Evolutionary conservation across 805 yeast species (phyloP).

Genomic region (Candida nemodendra): DNA sequence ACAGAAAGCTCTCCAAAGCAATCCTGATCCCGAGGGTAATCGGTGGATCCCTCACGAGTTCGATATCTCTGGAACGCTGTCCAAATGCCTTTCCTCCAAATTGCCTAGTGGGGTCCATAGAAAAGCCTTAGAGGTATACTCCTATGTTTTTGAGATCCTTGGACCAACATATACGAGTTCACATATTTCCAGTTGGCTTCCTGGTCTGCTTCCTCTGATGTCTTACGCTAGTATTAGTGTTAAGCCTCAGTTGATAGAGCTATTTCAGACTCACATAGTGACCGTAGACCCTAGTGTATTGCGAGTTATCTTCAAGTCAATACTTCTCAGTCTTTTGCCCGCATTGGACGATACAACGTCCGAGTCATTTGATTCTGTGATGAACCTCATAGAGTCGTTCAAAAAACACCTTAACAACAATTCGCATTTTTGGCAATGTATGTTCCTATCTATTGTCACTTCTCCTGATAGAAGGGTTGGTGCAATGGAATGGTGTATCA

Average conservation of each 20-base stretch:
- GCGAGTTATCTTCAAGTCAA: slow-evolving; percentile 60
- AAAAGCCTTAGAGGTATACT: slow-evolving; percentile 78
- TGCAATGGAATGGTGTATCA: slow-evolving; percentile 72
- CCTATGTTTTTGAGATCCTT: slow-evolving; percentile 61
- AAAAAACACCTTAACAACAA: slow-evolving; percentile 59
- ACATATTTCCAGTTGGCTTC: slow-evolving; percentile 77
- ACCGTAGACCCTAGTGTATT: slow-evolving; percentile 48
- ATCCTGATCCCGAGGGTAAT: slow-evolving; percentile 37
- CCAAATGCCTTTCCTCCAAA: slow-evolving; percentile 75
- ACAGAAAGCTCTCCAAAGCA: slow-evolving; percentile 63
- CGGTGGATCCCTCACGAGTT: slow-evolving; percentile 67
- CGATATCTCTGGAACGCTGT: slow-evolving; percentile 65
- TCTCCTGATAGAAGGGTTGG: slow-evolving; percentile 82
- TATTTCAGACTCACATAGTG: slow-evolving; percentile 57
- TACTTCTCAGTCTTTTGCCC: slow-evolving; percentile 72
- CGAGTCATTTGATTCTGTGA: slow-evolving; percentile 67
- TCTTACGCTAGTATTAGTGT: slow-evolving; percentile 87
- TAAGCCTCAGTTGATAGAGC: slow-evolving; percentile 68
- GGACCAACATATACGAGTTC: slow-evolving; percentile 52
- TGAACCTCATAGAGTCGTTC: slow-evolving; percentile 60
- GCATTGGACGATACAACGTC: slow-evolving; percentile 92
- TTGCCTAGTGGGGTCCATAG: slow-evolving; percentile 96
- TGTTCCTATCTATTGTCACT: slow-evolving; percentile 71
- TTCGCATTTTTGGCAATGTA: slow-evolving; percentile 80
- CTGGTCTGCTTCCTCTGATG: slow-evolving; percentile 88